Percentiles rank a stretch among this genome's conserved stretches.
Evolutionary conservation across 176 grass and related monocot species (phyloP).

Genomic region (Chloris gayana): DNA sequence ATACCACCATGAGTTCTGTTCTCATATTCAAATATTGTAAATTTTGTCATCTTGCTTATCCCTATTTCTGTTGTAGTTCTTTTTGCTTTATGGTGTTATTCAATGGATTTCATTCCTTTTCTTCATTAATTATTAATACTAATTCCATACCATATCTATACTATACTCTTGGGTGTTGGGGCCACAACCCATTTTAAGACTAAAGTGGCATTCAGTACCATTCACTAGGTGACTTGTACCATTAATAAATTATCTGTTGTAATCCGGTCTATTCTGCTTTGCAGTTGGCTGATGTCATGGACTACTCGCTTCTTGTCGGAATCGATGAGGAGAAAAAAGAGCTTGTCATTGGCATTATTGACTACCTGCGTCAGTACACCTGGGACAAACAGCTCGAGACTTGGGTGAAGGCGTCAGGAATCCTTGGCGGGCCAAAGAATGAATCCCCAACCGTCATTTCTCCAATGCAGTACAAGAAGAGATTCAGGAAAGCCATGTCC

Average conservation of each 20-base stretch:
- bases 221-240: background rate
- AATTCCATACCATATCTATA: background rate
- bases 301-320: conserved; percentile 92
- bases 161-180: background rate
- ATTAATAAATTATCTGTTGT: background rate
- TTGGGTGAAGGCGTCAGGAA: conserved; percentile 91
- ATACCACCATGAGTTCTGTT: background rate
- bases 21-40: background rate
- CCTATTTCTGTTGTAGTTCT: background rate
- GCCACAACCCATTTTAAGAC: background rate
- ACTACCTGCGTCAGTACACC: conserved; percentile 96
- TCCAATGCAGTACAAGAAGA: conserved; percentile 89
- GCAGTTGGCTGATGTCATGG: conserved; percentile 89
- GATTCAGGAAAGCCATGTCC: conserved; percentile 98
- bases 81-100: background rate
- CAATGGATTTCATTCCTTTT: background rate
- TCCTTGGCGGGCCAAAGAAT: conserved; percentile 86
- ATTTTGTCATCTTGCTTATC: background rate
- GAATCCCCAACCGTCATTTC: conserved; percentile 86
- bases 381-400: conserved; percentile 99
- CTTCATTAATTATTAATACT: background rate
- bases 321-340: conserved; percentile 85
- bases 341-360: conserved; percentile 90
- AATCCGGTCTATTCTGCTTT: conserved; percentile 30
- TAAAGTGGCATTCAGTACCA: conserved; percentile 1